A percentile compares a stretch with the other conserved stretches of the same genome.
Conservation (phyloP, 306 rosid species). For the Senna tora region DNA sequence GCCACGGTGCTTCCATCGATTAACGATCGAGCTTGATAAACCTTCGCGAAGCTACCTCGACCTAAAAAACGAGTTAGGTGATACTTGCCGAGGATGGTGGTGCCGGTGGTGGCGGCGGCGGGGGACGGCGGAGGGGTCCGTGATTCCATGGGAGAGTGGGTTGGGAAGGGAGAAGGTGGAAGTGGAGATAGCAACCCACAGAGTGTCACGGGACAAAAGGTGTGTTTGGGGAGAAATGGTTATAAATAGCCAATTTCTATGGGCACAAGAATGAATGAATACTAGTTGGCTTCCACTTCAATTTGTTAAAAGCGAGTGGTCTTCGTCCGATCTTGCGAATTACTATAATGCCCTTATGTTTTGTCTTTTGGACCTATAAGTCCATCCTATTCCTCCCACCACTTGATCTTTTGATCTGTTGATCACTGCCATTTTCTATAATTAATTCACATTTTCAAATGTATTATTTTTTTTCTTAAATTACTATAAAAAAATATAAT, state of each 20-base stretch:
- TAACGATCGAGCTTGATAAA: slow-evolving; percentile 66
- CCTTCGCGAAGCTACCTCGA: slow-evolving; percentile 93
- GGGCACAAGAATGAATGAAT: not conserved
- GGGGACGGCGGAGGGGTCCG: slow-evolving; percentile 43
- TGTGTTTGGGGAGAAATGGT: not conserved
- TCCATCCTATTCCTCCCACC: not conserved
- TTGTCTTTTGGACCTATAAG: not conserved
- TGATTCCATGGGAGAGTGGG: slow-evolving; percentile 47
- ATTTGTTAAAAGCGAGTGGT: no score
- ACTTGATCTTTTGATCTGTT: no score
- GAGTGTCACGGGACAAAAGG: not conserved
- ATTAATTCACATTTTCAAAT: no score
- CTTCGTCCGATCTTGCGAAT: not conserved
- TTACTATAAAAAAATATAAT: no score
- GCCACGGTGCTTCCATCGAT: slow-evolving; percentile 65
- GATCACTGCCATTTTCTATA: no score
- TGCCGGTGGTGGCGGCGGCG: slow-evolving; percentile 20
- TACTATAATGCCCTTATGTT: not conserved
- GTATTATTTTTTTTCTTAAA: no score
- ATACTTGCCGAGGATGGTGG: slow-evolving; percentile 68
- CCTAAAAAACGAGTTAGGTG: slow-evolving; percentile 64
- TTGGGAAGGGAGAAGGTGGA: not conserved
- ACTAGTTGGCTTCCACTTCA: slow-evolving; percentile 22
- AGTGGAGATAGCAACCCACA: slow-evolving; percentile 4
- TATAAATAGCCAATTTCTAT: slow-evolving; percentile 20